Evolutionary conservation across 805 yeast genomes (phyloP).

Genomic region (Suhomyces emberorum): DNA sequence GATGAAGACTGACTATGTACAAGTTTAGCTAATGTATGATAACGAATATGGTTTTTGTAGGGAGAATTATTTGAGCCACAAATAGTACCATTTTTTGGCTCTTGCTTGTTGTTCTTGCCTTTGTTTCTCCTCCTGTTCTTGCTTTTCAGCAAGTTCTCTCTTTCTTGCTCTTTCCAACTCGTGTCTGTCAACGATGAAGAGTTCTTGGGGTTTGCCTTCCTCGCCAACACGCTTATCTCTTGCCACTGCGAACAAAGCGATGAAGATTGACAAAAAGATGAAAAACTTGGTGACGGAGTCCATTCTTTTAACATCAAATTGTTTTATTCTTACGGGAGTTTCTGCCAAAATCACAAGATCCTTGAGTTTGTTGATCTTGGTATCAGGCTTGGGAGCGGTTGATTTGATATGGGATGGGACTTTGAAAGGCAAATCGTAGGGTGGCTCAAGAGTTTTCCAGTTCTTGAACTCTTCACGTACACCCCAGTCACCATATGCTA

Average conservation of each 20-base stretch:
- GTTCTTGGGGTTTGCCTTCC: slow-evolving; percentile 38
- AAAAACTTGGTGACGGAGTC: slow-evolving; percentile 58
- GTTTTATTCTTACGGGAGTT: slow-evolving; percentile 42
- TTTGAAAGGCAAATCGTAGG: slow-evolving; percentile 60
- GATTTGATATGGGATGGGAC: slow-evolving; percentile 34
- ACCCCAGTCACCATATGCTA: slow-evolving; percentile 71
- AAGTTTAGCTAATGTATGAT: neutral
- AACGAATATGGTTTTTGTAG: neutral
- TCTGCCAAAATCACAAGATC: slow-evolving; percentile 43
- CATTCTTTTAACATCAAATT: slow-evolving; percentile 47
- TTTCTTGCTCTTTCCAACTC: slow-evolving; percentile 23
- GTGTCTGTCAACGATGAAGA: slow-evolving; percentile 37
- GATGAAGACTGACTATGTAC: slow-evolving; percentile 2
- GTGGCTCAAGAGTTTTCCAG: slow-evolving; percentile 43
- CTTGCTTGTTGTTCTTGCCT: slow-evolving; percentile 3
- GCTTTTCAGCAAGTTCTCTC: slow-evolving; percentile 12
- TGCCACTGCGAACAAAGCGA: slow-evolving; percentile 50
- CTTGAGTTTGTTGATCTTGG: slow-evolving; percentile 28
- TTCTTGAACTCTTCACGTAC: slow-evolving; percentile 56
- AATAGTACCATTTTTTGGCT: slow-evolving; percentile 48
- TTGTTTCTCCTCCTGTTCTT: slow-evolving; percentile 13
- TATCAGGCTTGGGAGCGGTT: slow-evolving; percentile 20
- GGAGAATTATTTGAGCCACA: slow-evolving; percentile 40
- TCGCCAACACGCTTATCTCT: slow-evolving; percentile 54
- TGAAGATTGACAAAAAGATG: slow-evolving; percentile 45